These are phyloP conservation scores for Cyanidiococcus yangmingshanensis DNA, from an alignment of 23 red algal species.

Conservation along the genomic window DNA sequence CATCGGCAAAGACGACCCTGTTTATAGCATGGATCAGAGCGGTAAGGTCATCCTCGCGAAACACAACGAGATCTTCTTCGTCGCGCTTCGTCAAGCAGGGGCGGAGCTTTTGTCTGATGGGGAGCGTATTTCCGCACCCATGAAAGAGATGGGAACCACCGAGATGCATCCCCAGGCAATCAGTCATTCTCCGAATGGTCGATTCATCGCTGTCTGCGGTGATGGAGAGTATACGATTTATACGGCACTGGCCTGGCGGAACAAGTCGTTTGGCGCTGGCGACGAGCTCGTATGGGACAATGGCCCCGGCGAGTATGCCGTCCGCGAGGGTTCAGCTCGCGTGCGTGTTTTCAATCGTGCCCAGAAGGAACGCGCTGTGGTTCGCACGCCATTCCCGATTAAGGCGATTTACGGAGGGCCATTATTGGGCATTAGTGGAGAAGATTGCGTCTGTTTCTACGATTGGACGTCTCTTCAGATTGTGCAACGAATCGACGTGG, in stretches of 20 bases:
- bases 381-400: conserved; percentile 61
- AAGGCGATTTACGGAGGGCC: conserved; percentile 71
- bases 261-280: conserved; percentile 83
- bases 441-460: conserved; percentile 89
- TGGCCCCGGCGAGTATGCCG: conserved; percentile 72
- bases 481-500: conserved; percentile 79
- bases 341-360: conserved; percentile 73
- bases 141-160: conserved; percentile 80
- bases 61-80: conserved; percentile 73
- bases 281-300: conserved; percentile 98
- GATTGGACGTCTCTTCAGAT: conserved; percentile 86
- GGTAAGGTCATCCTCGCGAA: conserved; percentile 88
- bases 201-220: conserved; percentile 94
- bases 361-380: conserved; percentile 71
- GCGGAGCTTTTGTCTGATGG: conserved; percentile 36
- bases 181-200: conserved; percentile 80
- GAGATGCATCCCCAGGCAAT: conserved; percentile 78
- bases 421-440: conserved; percentile 55
- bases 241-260: conserved; percentile 81
- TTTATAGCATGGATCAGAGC: conserved; percentile 75
- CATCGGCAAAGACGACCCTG: conserved; percentile 78
- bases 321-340: conserved; percentile 46
- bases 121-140: conserved; percentile 43
- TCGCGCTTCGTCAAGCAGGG: conserved; percentile 50
- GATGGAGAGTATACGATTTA: conserved; percentile 99